Evolutionary conservation across 768 basidiomycete genomes (phyloP).

Genomic region (Clathrus columnatus): DNA sequence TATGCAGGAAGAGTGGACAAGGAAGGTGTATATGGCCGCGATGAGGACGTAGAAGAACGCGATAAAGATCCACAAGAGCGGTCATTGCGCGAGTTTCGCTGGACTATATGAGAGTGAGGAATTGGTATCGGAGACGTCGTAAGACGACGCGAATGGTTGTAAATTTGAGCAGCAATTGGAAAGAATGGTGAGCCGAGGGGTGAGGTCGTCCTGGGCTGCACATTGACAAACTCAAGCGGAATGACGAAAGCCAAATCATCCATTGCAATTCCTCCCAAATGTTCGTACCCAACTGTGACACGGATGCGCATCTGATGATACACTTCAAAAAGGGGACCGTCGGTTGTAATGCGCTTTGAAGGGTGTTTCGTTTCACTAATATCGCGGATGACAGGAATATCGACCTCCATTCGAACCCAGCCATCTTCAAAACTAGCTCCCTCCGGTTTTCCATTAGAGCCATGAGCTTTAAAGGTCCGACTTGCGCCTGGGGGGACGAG

Average conservation of each 20-base stretch:
- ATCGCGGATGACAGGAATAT: constrained; percentile 38
- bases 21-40: constrained; percentile 10
- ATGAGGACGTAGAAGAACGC: constrained; percentile 15
- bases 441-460: constrained; percentile 19
- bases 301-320: constrained; percentile 44
- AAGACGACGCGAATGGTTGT: background rate
- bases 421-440: constrained; percentile 1
- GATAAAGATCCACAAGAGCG: constrained; percentile 5
- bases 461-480: constrained; percentile 28
- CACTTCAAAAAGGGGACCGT: constrained; percentile 50
- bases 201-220: constrained; percentile 27
- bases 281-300: constrained; percentile 49
- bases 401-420: constrained; percentile 54
- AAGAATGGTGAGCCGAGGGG: background rate
- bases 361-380: constrained; percentile 18
- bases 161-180: background rate
- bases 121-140: constrained; percentile 3
- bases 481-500: constrained; percentile 13
- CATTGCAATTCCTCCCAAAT: constrained; percentile 19
- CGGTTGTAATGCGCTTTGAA: constrained; percentile 24
- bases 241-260: constrained; percentile 31
- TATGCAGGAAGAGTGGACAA: constrained; percentile 53
- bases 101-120: constrained; percentile 13
- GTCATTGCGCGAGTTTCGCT: background rate
- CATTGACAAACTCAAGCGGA: constrained; percentile 41